These are phyloP conservation scores for Vitis amurensis DNA, from an alignment of 164 flowering plant genomes.

Conservation along the genomic window DNA sequence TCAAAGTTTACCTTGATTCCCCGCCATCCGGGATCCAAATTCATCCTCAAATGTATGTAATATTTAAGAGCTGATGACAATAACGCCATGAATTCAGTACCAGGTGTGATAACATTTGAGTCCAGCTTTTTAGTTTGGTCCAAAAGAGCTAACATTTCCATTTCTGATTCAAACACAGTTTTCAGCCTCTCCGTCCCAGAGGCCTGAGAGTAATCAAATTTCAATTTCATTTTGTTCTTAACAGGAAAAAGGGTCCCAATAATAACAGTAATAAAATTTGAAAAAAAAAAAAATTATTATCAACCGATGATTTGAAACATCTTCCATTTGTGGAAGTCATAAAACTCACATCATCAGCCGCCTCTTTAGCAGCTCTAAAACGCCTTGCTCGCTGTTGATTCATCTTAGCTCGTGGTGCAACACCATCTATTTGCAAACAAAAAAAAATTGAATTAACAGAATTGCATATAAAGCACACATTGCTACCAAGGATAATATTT, in stretches of 20 bases:
- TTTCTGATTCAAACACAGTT: conserved; percentile 16
- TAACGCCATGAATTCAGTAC: conserved; percentile 58
- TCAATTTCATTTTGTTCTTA: not conserved
- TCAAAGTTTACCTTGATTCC: conserved; percentile 39
- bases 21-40: conserved; percentile 49
- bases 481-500: too few species aligned
- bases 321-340: too few species aligned
- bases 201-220: conserved; percentile 12
- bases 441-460: not conserved
- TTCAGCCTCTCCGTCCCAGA: conserved; percentile 25
- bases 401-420: conserved; percentile 59
- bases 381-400: conserved; percentile 55
- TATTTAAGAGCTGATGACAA: conserved; percentile 47
- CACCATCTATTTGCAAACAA: conserved; percentile 37
- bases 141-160: conserved; percentile 3
- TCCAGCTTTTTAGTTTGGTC: conserved; percentile 27
- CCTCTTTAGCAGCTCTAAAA: conserved; percentile 51
- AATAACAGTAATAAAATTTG: too few species aligned
- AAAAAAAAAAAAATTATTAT: too few species aligned
- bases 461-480: too few species aligned
- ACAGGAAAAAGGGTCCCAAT: too few species aligned
- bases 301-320: too few species aligned
- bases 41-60: conserved; percentile 46
- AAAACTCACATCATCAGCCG: conserved; percentile 27
- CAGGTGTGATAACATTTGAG: conserved; percentile 64